A percentile compares a stretch with the other conserved stretches of the same genome.
Evolutionary conservation across 331 rosid species (phyloP).

Genomic region (Malus hybrid): DNA sequence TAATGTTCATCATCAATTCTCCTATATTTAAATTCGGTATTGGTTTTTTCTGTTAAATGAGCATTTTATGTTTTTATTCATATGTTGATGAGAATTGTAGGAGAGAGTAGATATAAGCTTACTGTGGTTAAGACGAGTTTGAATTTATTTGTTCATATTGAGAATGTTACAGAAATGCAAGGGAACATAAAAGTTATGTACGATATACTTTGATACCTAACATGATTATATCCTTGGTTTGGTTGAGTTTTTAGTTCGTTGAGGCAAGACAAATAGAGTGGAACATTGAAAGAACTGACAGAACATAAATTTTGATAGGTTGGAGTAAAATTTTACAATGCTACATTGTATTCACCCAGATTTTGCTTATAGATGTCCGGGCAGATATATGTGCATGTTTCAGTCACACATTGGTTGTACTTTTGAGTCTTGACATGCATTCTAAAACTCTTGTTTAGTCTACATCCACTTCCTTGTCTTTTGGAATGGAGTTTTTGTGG

Average conservation of each 20-base stretch:
- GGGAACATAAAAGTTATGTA: too few relatives aligned
- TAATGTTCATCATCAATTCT: constrained; percentile 18
- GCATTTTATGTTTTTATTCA: background rate
- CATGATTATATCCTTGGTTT: background rate
- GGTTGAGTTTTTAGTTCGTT: background rate
- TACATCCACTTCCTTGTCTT: background rate
- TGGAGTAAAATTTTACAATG: background rate
- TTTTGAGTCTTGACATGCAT: background rate
- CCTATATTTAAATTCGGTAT: background rate
- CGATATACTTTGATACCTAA: too few relatives aligned
- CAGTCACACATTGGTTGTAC: background rate
- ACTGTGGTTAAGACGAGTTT: background rate
- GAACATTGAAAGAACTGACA: background rate
- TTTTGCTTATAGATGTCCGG: background rate
- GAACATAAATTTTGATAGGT: background rate
- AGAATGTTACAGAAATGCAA: background rate
- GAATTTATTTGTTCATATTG: background rate
- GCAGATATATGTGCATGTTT: background rate
- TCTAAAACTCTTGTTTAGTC: background rate
- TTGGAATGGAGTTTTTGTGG: background rate
- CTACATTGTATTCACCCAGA: background rate
- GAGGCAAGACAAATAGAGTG: background rate
- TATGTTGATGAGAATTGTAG: background rate
- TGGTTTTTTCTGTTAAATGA: background rate
- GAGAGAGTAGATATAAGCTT: background rate